Evolutionary conservation across 2,329 filamentous ascomycete species (phyloP), one percentile per base, ranked within the genome.

Genomic region (Aspergillus chevalieri): DNA sequence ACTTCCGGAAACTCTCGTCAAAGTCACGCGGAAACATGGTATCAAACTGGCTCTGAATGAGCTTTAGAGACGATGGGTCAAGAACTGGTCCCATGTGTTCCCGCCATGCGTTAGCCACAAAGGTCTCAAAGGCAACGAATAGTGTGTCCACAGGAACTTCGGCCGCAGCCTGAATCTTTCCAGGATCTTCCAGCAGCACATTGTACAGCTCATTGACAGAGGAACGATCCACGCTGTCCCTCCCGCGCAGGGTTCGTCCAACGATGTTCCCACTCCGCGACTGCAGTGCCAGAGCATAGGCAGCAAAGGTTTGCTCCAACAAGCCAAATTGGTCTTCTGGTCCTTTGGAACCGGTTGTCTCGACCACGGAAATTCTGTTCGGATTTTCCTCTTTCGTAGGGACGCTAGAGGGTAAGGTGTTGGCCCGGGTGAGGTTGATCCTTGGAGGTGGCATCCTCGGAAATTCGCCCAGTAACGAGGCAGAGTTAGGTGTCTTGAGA

Each of bases 41-140:
- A 47, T 72, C 69, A 52, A 72, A 74, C 43, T 69, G 71, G 24
- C 51, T 62, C 46, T 94, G 90, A n/a, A 97, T 76, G 1, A 83
- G 82, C 49, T 86, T 81, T 34, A 96, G 76, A 4, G 83, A 79
- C 43, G 85, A 77, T 47, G 82, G 77, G 1, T 87, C 83, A 66
- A 97, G 83, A 48, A 97, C 82, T 3, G 88, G 83, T 0, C 92
- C 92, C 77, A 96, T 90, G 59, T 89, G 85, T 56, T 92, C 87
- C 51, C 81, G 84, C 92, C 92, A 97, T 10, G 88, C 90, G 54
- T 90, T 85, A 51, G 83, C 84, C 52, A 96, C 74, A 59, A 96
- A 97, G 53, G 94, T 96, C 66, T 96, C 91, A 65, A 96, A 97
- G 0, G 91, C 87, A 22, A 87, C 86, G 63, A 96, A 95, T 4